Base-by-base conservation (phyloP, 1,139 yeast species). In the Candida sanyaensis region DNA sequence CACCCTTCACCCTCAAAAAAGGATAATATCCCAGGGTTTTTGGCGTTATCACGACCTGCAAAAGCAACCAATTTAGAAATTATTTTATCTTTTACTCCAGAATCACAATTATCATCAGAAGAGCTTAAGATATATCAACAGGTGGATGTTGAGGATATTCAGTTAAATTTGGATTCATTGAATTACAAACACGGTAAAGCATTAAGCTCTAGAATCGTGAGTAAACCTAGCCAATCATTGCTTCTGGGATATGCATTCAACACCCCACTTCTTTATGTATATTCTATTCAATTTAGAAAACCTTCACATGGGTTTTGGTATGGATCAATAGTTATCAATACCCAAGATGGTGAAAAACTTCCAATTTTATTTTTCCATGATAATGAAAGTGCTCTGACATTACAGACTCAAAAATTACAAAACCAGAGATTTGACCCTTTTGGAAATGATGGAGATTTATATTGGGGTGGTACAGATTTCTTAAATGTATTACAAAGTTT, bases 361-460 rank as follows among this genome's bases (percentile, higher is more conserved):
- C 97, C 98, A 0, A 86, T 91, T 7, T 63, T 93, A 40, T 93
- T 91, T 65, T 92, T 95, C 71, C 98, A 93, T 65, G 99, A 95
- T 62, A 86, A 88, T 50, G 93, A 88, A 58, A 82, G 87, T 26
- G 83, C 88, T 6, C 86, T 95, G 39, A 89, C 96, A 0, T 70
- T 78, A 48, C 67, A 77, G 52, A 85, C 80, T 54, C 86, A 84
- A 54, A 75, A 77, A 50, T 61, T 78, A 42, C 79, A 84, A 50
- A 81, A 80, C 56, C 81, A 83, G 60, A 71, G 78, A 24, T 90
- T 91, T 64, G 88, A 86, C 53, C 92, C 96, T 0, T 92, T 89
- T 65, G 81, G 80, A 23, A 79, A 77, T 30, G 78, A 78, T 30
- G 84, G 81, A 31, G 78, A 77, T 12, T 62, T 89, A 41, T 86